phyloP scores from a whole-genome alignment of 345 rosid genomes.

The Mallotus nudiflorus region DNA sequence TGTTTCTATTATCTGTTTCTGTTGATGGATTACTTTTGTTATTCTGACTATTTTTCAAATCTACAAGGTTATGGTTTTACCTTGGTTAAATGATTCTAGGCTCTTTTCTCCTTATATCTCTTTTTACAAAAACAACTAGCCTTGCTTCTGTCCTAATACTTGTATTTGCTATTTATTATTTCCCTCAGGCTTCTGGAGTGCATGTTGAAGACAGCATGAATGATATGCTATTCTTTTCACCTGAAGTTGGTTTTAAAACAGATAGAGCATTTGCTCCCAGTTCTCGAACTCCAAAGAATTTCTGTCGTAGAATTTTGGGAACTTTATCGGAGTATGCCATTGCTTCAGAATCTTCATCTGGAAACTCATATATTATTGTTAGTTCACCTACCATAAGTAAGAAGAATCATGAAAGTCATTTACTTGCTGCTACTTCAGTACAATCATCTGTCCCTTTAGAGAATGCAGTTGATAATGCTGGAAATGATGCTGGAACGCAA shows the following conservation, averaged over 20 bases:
- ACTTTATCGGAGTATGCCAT: slow-evolving; percentile 40
- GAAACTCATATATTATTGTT: slow-evolving; percentile 44
- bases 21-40: neutral
- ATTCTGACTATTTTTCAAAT: neutral
- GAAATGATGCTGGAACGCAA: slow-evolving; percentile 48
- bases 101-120: neutral
- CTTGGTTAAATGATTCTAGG: neutral
- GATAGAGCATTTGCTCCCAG: slow-evolving; percentile 40
- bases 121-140: neutral
- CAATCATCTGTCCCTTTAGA: slow-evolving; percentile 43
- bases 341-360: slow-evolving; percentile 44
- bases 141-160: slow-evolving; percentile 6
- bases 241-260: slow-evolving; percentile 45
- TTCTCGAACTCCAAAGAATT: slow-evolving; percentile 52
- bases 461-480: slow-evolving; percentile 29
- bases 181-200: slow-evolving; percentile 42
- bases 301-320: slow-evolving; percentile 39
- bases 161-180: neutral
- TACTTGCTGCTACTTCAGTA: slow-evolving; percentile 31
- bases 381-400: slow-evolving; percentile 51
- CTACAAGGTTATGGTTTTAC: neutral
- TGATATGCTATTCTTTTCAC: slow-evolving; percentile 53
- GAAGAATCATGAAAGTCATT: slow-evolving; percentile 47
- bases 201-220: slow-evolving; percentile 56
- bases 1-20: neutral